Percentiles rank a stretch among this genome's conserved stretches.
Evolutionary conservation across 495 filamentous ascomycete genomes (phyloP).

Genomic region (Aspergillus carlsbadensis): DNA sequence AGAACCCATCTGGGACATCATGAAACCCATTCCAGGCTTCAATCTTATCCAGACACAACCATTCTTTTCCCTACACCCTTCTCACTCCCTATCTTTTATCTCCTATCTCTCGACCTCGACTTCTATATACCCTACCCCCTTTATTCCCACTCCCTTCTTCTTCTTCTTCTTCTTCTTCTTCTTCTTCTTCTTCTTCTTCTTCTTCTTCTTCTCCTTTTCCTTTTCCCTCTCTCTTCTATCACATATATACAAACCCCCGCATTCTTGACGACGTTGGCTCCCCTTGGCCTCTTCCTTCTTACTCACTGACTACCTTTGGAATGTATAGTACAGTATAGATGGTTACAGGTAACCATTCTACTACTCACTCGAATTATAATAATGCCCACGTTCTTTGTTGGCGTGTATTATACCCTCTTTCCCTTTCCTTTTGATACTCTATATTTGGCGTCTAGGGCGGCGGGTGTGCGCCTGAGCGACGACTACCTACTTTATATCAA

Average conservation of each 20-base stretch:
- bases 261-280: conserved; percentile 16
- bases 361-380: neutral
- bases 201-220: neutral
- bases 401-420: neutral
- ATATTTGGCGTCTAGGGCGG: neutral
- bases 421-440: neutral
- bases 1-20: conserved; percentile 10
- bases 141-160: neutral
- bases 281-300: conserved; percentile 1
- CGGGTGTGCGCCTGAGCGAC: neutral
- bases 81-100: neutral
- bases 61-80: neutral
- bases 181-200: conserved; percentile 10
- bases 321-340: neutral
- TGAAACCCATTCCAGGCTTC: neutral
- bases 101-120: neutral
- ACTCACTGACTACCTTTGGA: neutral
- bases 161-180: conserved; percentile 8
- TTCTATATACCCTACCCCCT: neutral
- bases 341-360: conserved; percentile 1
- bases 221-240: conserved; percentile 13
- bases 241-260: conserved; percentile 18
- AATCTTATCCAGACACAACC: neutral
- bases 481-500: neutral
- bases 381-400: neutral